These are phyloP conservation scores for Sporisorium iseilematis-ciliati DNA, from an alignment of 1,284 basidiomycete genomes.

Conservation along the genomic window DNA sequence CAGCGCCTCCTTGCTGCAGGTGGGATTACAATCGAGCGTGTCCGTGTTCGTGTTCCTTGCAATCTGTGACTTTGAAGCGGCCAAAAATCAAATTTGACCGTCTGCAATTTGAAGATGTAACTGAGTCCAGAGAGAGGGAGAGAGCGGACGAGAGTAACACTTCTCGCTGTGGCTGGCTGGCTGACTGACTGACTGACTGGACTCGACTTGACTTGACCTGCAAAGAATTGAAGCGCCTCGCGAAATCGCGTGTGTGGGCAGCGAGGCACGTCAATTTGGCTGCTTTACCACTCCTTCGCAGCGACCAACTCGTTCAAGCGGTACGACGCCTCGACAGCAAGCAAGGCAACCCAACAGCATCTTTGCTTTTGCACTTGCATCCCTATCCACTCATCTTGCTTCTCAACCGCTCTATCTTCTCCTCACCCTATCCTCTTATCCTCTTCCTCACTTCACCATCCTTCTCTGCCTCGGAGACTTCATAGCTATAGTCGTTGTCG, in stretches of 20 bases:
- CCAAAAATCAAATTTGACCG: slow-evolving; percentile 1
- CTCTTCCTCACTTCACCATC: neutral
- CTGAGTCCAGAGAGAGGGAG: too few relatives aligned
- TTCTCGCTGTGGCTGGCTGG: neutral
- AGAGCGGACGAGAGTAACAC: too few relatives aligned
- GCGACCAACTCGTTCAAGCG: slow-evolving; percentile 2
- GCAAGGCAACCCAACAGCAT: neutral
- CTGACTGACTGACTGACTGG: neutral
- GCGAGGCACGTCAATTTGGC: slow-evolving; percentile 8
- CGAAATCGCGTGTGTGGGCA: slow-evolving; percentile 1
- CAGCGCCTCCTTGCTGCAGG: slow-evolving; percentile 10
- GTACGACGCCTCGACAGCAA: neutral
- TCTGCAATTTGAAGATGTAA: slow-evolving; percentile 3
- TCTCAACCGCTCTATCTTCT: neutral
- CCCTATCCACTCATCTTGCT: slow-evolving; percentile 1
- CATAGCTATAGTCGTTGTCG: neutral
- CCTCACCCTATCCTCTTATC: neutral
- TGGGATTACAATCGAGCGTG: neutral
- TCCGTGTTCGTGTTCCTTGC: slow-evolving; percentile 2
- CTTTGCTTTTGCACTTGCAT: neutral
- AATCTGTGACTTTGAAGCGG: neutral
- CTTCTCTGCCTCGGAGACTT: neutral
- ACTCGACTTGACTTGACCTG: neutral
- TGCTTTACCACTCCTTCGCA: slow-evolving; percentile 13
- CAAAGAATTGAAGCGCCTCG: neutral